Conservation (phyloP, 768 basidiomycete species). For the Lentinula raphanica region DNA sequence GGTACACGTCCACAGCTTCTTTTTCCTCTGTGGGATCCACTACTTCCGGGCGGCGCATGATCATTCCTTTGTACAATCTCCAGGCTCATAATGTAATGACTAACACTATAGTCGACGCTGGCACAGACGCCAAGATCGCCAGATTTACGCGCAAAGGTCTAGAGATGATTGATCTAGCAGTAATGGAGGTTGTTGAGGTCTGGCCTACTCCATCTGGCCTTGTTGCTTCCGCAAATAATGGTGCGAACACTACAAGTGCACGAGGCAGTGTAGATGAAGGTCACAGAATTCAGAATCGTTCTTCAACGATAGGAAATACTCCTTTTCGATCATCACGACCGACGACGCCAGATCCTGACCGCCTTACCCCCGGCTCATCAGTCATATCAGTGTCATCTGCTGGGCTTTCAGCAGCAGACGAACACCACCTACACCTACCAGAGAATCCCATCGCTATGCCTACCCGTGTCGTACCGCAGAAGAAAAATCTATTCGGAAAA, state of each 20-base stretch:
- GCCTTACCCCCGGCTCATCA: slow-evolving; percentile 26
- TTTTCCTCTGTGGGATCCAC: slow-evolving; percentile 34
- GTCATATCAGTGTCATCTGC: slow-evolving; percentile 24
- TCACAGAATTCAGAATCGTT: not conserved
- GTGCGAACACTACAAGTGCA: not conserved
- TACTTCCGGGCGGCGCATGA: slow-evolving; percentile 57
- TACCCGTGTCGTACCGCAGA: slow-evolving; percentile 26
- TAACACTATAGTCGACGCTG: slow-evolving; percentile 82
- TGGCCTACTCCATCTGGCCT: slow-evolving; percentile 34
- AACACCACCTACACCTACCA: slow-evolving; percentile 3
- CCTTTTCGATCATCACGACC: slow-evolving; percentile 10
- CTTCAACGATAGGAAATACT: not conserved
- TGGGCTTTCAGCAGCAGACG: slow-evolving; percentile 8
- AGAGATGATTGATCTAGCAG: slow-evolving; percentile 71
- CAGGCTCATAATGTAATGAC: slow-evolving; percentile 86
- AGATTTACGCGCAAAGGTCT: slow-evolving; percentile 68
- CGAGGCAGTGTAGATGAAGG: slow-evolving; percentile 3
- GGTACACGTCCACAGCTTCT: slow-evolving; percentile 46
- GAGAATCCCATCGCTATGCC: slow-evolving; percentile 17
- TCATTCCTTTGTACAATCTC: slow-evolving; percentile 83
- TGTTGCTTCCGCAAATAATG: not conserved
- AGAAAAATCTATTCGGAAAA: slow-evolving; percentile 64
- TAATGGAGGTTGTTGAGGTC: slow-evolving; percentile 80
- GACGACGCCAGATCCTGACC: slow-evolving; percentile 14
- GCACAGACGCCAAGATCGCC: slow-evolving; percentile 82